Evolutionary conservation across 805 yeast genomes (phyloP).

Genomic region (Cyberlindnera mycetangii): DNA sequence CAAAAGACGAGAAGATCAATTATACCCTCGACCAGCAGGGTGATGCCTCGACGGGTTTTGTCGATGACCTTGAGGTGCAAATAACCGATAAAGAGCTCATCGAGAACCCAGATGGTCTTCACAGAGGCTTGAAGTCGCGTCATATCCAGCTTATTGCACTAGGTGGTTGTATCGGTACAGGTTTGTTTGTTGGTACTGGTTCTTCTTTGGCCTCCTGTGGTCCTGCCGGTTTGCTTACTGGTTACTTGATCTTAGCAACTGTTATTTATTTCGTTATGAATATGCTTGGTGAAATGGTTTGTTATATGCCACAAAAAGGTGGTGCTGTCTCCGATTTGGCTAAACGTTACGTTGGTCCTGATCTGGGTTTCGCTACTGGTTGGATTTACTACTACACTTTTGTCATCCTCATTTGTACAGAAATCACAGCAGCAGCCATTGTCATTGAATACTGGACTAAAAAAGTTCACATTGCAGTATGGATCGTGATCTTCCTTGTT

Average conservation of each 20-base stretch:
- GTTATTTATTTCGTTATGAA: slow-evolving; percentile 66
- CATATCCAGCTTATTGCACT: slow-evolving; percentile 81
- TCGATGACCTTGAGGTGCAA: slow-evolving; percentile 25
- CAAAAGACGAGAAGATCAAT: slow-evolving; percentile 20
- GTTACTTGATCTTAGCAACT: slow-evolving; percentile 60
- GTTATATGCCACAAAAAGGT: slow-evolving; percentile 58
- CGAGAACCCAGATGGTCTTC: slow-evolving; percentile 16
- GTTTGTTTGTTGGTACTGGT: slow-evolving; percentile 76
- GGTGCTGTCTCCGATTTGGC: slow-evolving; percentile 61
- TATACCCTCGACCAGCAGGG: slow-evolving; percentile 17
- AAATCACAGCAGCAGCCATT: slow-evolving; percentile 60
- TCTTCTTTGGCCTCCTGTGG: slow-evolving; percentile 61
- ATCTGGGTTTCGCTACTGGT: slow-evolving; percentile 30
- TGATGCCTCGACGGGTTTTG: slow-evolving; percentile 26
- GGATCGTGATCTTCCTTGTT: slow-evolving; percentile 55
- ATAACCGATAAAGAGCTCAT: background rate
- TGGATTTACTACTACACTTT: slow-evolving; percentile 30
- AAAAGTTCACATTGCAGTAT: slow-evolving; percentile 56
- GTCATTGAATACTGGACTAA: slow-evolving; percentile 51
- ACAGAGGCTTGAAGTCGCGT: slow-evolving; percentile 46
- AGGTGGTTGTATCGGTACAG: slow-evolving; percentile 85
- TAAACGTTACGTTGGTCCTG: slow-evolving; percentile 45
- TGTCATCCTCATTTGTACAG: slow-evolving; percentile 34
- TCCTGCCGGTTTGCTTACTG: slow-evolving; percentile 63
- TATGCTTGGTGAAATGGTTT: slow-evolving; percentile 65